These are phyloP conservation scores for Suhomyces bokatorum DNA, from an alignment of 1,139 yeast species.

Conservation along the genomic window DNA sequence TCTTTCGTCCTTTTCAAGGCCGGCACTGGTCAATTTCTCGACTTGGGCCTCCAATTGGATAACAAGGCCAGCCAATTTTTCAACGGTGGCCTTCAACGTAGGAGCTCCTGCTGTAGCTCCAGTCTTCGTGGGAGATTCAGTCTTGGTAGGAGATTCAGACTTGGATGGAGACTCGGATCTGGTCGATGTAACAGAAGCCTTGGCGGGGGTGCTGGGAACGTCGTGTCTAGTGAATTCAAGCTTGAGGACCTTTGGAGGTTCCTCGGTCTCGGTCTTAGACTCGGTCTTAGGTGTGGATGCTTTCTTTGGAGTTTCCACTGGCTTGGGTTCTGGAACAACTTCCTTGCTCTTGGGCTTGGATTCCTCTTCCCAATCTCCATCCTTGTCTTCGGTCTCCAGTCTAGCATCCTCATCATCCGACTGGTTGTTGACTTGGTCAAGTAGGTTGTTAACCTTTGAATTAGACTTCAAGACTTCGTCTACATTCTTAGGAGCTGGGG, in stretches of 20 bases:
- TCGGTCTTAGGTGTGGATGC: conserved; percentile 16
- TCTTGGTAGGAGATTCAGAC: conserved; percentile 15
- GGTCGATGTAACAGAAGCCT: conserved; percentile 6
- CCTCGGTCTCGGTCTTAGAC: conserved; percentile 18
- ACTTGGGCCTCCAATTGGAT: conserved; percentile 57
- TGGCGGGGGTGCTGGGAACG: background rate
- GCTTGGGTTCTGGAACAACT: conserved; percentile 8
- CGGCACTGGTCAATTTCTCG: conserved; percentile 50
- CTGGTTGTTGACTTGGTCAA: conserved; percentile 41
- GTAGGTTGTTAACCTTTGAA: conserved; percentile 37
- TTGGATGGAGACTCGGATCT: conserved; percentile 10
- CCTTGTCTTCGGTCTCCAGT: conserved; percentile 23
- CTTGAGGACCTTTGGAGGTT: conserved; percentile 14
- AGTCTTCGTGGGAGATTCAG: conserved; percentile 24
- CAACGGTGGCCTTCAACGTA: conserved; percentile 70
- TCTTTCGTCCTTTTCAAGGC: conserved; percentile 62
- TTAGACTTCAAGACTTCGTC: conserved; percentile 46
- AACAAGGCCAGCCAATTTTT: conserved; percentile 59
- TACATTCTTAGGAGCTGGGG: conserved; percentile 26
- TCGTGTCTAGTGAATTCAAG: conserved; percentile 9
- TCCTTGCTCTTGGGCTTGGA: conserved; percentile 29
- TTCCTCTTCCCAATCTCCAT: conserved; percentile 47
- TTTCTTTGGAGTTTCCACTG: conserved; percentile 12
- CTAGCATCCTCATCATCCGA: conserved; percentile 43
- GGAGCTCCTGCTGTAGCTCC: conserved; percentile 41